phyloP scores from a whole-genome alignment of 2,329 filamentous ascomycete genomes.

The Colletotrichum chlorophyti region DNA sequence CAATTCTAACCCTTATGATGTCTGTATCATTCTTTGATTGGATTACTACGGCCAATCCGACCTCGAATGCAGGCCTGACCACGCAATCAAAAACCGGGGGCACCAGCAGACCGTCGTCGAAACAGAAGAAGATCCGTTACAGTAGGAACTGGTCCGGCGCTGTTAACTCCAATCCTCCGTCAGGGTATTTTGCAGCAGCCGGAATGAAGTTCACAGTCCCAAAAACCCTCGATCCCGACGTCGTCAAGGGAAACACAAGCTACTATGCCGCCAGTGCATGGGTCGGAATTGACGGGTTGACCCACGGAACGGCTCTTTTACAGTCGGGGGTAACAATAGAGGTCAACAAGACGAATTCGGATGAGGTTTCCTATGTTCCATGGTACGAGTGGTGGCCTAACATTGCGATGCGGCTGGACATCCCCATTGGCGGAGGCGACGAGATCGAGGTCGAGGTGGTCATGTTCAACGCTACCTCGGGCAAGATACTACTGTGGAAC shows the following conservation, averaged over 20 bases:
- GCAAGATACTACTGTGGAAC: not conserved
- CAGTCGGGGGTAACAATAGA: not conserved
- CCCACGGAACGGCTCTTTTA: not conserved
- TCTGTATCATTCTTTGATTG: not conserved
- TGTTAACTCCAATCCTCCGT: not conserved
- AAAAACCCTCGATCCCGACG: not conserved
- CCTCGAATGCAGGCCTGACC: not conserved
- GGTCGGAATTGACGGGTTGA: not conserved
- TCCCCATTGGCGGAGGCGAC: not conserved
- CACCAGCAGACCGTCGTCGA: not conserved
- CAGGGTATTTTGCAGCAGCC: not conserved
- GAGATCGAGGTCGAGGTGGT: not conserved
- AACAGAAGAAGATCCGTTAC: not conserved
- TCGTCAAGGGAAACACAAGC: not conserved
- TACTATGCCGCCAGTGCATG: not conserved
- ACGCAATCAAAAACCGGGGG: not conserved
- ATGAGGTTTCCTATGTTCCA: not conserved
- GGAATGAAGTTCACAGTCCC: not conserved
- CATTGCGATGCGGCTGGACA: not conserved
- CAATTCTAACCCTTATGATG: not conserved
- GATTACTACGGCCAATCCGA: not conserved
- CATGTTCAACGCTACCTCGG: not conserved
- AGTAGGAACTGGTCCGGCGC: not conserved
- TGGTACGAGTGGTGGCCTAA: not conserved
- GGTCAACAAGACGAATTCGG: not conserved